Conservation (phyloP, 352 stramenopile species). For the Pythium insidiosum region DNA sequence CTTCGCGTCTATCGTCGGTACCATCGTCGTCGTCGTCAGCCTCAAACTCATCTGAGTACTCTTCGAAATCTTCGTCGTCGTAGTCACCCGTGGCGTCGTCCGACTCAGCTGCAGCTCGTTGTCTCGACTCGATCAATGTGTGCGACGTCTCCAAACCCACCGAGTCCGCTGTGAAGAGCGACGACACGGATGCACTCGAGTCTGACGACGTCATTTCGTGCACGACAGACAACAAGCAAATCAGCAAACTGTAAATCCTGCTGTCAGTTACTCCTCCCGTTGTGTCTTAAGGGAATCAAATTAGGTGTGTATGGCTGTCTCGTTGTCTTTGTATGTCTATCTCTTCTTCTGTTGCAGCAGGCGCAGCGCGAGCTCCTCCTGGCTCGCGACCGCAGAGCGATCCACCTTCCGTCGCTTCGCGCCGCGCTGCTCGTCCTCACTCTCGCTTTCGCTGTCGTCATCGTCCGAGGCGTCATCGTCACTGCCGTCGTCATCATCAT, state of each 20-base stretch:
- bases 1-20: neutral
- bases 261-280: no score
- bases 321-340: neutral
- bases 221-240: constrained; percentile 1
- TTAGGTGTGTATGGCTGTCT: no score
- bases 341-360: constrained; percentile 56
- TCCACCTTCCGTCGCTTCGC: constrained; percentile 33
- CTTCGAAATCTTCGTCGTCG: constrained; percentile 33
- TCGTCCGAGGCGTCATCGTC: constrained; percentile 16
- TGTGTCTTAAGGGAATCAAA: no score
- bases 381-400: constrained; percentile 36
- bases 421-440: constrained; percentile 7
- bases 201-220: neutral
- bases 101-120: no score
- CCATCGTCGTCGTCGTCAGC: constrained; percentile 7
- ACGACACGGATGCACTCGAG: neutral
- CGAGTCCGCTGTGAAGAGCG: no score
- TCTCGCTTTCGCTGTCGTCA: no score
- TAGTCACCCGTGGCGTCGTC: constrained; percentile 12
- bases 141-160: no score
- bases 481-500: constrained; percentile 14
- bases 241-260: no score
- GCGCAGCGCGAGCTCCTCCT: constrained; percentile 74
- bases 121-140: no score
- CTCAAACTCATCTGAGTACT: constrained; percentile 50